These are phyloP conservation scores for Starmerella gropengiesseri DNA, from an alignment of 805 yeast species.

Conservation along the genomic window DNA sequence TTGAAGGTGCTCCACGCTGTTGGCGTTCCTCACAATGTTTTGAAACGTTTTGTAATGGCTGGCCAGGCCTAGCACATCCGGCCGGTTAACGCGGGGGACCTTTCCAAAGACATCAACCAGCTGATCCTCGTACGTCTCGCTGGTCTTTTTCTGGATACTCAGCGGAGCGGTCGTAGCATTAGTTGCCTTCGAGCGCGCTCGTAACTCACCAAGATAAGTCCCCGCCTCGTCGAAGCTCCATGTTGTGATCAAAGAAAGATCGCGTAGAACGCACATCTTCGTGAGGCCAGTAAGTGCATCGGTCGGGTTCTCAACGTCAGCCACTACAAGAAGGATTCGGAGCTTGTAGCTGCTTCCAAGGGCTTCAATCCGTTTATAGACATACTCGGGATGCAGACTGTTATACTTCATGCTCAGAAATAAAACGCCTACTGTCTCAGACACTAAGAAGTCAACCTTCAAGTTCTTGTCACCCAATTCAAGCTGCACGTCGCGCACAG, in stretches of 20 bases:
- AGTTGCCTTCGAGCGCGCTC: conserved; percentile 26
- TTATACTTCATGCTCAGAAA: conserved; percentile 31
- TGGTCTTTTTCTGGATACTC: conserved; percentile 16
- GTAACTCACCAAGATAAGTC: conserved; percentile 29
- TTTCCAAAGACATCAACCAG: conserved; percentile 29
- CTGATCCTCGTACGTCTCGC: conserved; percentile 27
- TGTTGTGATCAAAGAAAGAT: conserved; percentile 30
- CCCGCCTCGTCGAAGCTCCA: conserved; percentile 34
- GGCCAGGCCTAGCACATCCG: conserved; percentile 30
- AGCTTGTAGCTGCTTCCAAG: conserved; percentile 28
- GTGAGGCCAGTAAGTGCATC: conserved; percentile 30
- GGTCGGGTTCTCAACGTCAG: conserved; percentile 32
- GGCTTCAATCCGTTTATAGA: conserved; percentile 29
- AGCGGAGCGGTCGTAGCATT: conserved; percentile 24
- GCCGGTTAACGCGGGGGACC: conserved; percentile 32
- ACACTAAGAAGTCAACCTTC: conserved; percentile 32
- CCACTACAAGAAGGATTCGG: conserved; percentile 31
- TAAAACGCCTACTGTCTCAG: conserved; percentile 29
- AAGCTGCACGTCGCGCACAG: conserved; percentile 21
- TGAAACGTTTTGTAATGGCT: conserved; percentile 28
- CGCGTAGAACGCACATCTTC: conserved; percentile 27
- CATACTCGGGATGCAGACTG: conserved; percentile 34
- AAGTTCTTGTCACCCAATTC: conserved; percentile 27
- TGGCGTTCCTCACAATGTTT: conserved; percentile 26
- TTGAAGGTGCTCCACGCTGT: conserved; percentile 21